Evolutionary conservation across 441 rosid genomes (phyloP), one percentile per base, ranked within the genome.

Genomic region (Pelargonium exstipulatum): DNA sequence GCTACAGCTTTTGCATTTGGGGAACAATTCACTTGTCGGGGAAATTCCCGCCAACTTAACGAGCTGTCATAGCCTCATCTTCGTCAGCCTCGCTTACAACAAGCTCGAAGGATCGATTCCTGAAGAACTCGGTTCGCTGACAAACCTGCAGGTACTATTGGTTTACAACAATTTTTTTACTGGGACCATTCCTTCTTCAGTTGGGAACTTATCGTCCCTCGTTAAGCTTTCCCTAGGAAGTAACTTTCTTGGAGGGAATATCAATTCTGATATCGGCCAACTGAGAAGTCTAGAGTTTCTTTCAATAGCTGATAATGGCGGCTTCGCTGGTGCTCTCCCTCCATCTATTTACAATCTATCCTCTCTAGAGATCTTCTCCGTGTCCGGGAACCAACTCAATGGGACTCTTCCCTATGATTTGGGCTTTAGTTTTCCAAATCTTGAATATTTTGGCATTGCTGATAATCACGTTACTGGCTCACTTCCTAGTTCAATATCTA

Each of bases 401-500:
- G 80, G 82, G 4, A 26, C 0, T 10, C 72, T 74, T 32, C 80
- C 82, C 0, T 22, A 55, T 5, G 42, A 65, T 60, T 17, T 79
- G 16, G 71, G 71, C 2, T 53, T 10, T 65, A 35, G 20, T 2
- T 73, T 76, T 49, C 77, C 77, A 0, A 55, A 72, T 53, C 63
- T 79, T n/a, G 5, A 9, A n/a, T 0, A 0, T 0, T 14, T 71
- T 6, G 10, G 7, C n/a, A 7, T 80, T 2, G 3, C 7, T 3
- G 12, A 1, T 7, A 80, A 77, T 37, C 29, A 2, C 8, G 26
- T 80, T 13, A 32, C 57, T 0, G 75, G 83, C 5, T 43, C 49
- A 0, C 49, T 81, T 42, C 84, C 84, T 26, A 61, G 68, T 3
- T 75, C 78, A 2, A 17, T 81, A 13, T 73, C 76, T 8, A 81